Evolutionary conservation across 2,329 filamentous ascomycete genomes (phyloP).

Genomic region (Penicillium janthinellum): DNA sequence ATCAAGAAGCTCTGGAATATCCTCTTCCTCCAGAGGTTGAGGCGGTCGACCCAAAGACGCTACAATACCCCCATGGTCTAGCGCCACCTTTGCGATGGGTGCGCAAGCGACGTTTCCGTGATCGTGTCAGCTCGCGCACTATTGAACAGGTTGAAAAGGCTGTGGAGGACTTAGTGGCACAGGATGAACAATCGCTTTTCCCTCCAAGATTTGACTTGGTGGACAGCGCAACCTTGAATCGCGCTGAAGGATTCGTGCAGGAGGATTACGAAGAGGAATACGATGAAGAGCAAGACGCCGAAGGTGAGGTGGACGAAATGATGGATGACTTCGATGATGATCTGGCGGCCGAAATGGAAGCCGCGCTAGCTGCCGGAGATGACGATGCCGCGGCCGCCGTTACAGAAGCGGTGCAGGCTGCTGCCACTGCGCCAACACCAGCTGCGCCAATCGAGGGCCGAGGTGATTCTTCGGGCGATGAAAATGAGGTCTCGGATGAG

Average conservation of each 20-base stretch:
- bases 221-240: constrained; percentile 54
- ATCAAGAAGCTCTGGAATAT: constrained; percentile 65
- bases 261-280: constrained; percentile 54
- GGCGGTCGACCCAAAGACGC: constrained; percentile 54
- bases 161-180: constrained; percentile 71
- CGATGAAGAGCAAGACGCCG: constrained; percentile 53
- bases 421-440: constrained; percentile 36
- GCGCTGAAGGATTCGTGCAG: constrained; percentile 42
- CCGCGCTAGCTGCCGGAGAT: constrained; percentile 44
- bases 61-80: constrained; percentile 80
- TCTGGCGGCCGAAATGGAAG: constrained; percentile 49
- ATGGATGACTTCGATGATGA: constrained; percentile 45
- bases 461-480: constrained; percentile 45
- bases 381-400: constrained; percentile 31
- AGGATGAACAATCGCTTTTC: constrained; percentile 64
- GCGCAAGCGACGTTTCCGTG: constrained; percentile 78
- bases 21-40: constrained; percentile 74
- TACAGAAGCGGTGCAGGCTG: constrained; percentile 30
- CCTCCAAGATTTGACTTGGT: constrained; percentile 65
- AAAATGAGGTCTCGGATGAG: constrained; percentile 42
- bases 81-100: constrained; percentile 88
- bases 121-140: constrained; percentile 77
- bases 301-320: constrained; percentile 50
- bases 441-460: constrained; percentile 32
- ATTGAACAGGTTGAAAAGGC: constrained; percentile 82